Conservation (phyloP, 129 eudicot genomes). For the Flaveria trinervia region DNA sequence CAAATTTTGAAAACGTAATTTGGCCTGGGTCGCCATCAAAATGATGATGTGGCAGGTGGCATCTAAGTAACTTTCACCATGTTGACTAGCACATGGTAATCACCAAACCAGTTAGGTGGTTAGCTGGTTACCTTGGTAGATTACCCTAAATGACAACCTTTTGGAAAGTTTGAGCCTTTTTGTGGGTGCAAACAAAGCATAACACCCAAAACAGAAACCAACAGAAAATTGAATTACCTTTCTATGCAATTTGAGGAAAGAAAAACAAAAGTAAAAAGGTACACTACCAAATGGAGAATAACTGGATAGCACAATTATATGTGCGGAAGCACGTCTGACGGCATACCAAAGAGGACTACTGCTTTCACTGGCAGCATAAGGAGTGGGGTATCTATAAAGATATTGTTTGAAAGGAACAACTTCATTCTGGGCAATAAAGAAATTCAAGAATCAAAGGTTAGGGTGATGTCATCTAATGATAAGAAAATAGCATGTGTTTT, state of each 20-base stretch:
- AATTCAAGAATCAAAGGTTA: not conserved
- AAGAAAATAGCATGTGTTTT: not conserved
- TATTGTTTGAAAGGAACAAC: constrained; percentile 64
- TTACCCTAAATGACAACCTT: not conserved
- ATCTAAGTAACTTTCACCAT: not conserved
- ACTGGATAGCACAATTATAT: constrained; percentile 73
- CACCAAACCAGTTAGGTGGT: too few species aligned
- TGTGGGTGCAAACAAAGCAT: not conserved
- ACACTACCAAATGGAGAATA: constrained; percentile 77
- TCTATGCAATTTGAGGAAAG: not conserved
- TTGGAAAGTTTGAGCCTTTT: not conserved
- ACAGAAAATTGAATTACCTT: not conserved
- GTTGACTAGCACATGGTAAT: not conserved
- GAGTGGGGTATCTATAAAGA: constrained; percentile 76
- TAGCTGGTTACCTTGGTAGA: not conserved
- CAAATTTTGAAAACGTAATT: not conserved
- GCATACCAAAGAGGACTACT: constrained; percentile 82
- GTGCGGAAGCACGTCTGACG: constrained; percentile 76
- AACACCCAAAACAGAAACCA: not conserved
- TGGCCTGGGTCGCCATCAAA: not conserved
- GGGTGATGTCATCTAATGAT: not conserved
- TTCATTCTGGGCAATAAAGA: constrained; percentile 55
- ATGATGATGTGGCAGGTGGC: not conserved
- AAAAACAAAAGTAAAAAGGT: not conserved
- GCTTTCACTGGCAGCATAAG: constrained; percentile 64